Conservation (phyloP, 179 eudicot species). For the Dionaea muscipula region DNA sequence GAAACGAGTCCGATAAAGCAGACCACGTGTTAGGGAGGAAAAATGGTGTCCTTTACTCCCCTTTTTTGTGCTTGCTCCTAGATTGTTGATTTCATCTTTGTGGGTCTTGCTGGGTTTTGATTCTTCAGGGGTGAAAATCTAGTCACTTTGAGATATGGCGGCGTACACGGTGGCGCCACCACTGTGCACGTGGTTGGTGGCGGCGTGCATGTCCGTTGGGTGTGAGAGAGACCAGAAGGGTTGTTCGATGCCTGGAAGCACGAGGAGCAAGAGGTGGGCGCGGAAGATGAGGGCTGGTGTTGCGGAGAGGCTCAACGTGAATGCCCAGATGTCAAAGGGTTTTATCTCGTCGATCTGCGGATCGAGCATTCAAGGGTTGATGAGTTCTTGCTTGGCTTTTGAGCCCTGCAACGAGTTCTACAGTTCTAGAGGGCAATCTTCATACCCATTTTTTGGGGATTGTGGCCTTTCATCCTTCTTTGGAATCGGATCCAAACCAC, state of each 20-base stretch:
- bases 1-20: too few relatives aligned
- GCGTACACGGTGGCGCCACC: slow-evolving; percentile 35
- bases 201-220: slow-evolving; percentile 48
- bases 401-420: slow-evolving; percentile 40
- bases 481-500: slow-evolving; percentile 29
- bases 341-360: slow-evolving; percentile 18
- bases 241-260: slow-evolving; percentile 4
- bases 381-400: slow-evolving; percentile 32
- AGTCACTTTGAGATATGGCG: slow-evolving; percentile 12
- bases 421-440: slow-evolving; percentile 13
- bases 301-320: slow-evolving; percentile 14
- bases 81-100: too few relatives aligned
- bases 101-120: too few relatives aligned
- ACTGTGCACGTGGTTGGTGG: slow-evolving; percentile 50
- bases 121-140: too few relatives aligned
- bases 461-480: slow-evolving; percentile 19
- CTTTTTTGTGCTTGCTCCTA: too few relatives aligned
- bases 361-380: slow-evolving; percentile 31
- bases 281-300: slow-evolving; percentile 13
- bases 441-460: slow-evolving; percentile 16
- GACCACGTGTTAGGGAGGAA: too few relatives aligned
- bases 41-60: too few relatives aligned
- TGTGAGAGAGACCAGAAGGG: slow-evolving; percentile 15
- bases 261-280: slow-evolving; percentile 8
- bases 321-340: slow-evolving; percentile 10